Conservation (phyloP, 2,329 filamentous ascomycete species). For the Bipolaris oryzae region DNA sequence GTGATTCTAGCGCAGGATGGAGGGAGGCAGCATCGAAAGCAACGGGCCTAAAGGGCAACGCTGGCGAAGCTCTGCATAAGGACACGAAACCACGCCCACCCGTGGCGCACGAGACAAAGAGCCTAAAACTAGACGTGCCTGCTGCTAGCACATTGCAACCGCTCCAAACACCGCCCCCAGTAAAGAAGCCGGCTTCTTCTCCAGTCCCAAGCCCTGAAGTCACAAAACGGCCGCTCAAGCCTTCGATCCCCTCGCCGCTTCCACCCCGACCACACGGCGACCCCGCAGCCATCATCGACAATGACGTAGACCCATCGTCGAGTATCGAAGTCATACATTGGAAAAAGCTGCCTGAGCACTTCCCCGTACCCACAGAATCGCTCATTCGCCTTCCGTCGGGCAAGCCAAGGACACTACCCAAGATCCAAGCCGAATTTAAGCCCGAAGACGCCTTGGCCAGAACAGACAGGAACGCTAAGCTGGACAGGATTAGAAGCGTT, state of each 20-base stretch:
- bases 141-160: slow-evolving; percentile 34
- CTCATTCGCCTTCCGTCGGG: slow-evolving; percentile 78
- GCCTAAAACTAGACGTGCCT: slow-evolving; percentile 39
- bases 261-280: slow-evolving; percentile 20
- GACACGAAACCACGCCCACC: slow-evolving; percentile 31
- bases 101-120: slow-evolving; percentile 42
- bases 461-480: slow-evolving; percentile 66
- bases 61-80: slow-evolving; percentile 23
- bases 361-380: slow-evolving; percentile 72
- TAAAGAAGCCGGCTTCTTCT: slow-evolving; percentile 24
- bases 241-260: slow-evolving; percentile 24
- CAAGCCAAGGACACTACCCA: slow-evolving; percentile 71
- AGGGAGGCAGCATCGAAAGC: slow-evolving; percentile 32
- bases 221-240: slow-evolving; percentile 20
- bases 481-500: slow-evolving; percentile 71
- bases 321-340: slow-evolving; percentile 64
- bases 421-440: slow-evolving; percentile 76
- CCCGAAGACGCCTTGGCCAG: slow-evolving; percentile 61
- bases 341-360: slow-evolving; percentile 75
- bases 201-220: slow-evolving; percentile 17
- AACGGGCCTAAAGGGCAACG: slow-evolving; percentile 24
- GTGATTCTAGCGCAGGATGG: slow-evolving; percentile 52
- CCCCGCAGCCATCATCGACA: slow-evolving; percentile 24
- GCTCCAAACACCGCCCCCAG: slow-evolving; percentile 39
- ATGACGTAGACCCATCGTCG: slow-evolving; percentile 26